These are phyloP conservation scores for Wickerhamomyces pijperi DNA, from an alignment of 805 yeast species.

Conservation along the genomic window DNA sequence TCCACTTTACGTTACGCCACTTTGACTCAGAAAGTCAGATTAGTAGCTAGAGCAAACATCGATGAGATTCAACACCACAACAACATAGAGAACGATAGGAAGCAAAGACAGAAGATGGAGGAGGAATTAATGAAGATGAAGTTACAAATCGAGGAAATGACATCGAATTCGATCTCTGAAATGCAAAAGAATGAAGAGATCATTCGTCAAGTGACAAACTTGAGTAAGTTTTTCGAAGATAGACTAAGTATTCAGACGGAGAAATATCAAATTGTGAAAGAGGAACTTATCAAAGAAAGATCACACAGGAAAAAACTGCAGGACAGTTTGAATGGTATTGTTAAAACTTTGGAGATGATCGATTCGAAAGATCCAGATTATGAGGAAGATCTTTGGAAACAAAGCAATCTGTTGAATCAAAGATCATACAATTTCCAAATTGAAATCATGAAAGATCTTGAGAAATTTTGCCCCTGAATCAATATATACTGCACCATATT, in stretches of 20 bases:
- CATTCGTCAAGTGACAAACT: slow-evolving; percentile 11
- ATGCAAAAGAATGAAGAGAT: slow-evolving; percentile 14
- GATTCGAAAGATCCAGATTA: too few relatives aligned
- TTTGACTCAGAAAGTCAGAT: slow-evolving; percentile 58
- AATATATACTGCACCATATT: too few relatives aligned
- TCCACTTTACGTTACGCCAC: slow-evolving; percentile 73
- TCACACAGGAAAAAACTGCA: slow-evolving; percentile 1
- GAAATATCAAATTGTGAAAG: slow-evolving; percentile 13
- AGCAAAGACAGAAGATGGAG: slow-evolving; percentile 1
- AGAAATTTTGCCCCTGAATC: too few relatives aligned
- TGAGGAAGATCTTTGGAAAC: too few relatives aligned
- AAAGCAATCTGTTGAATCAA: too few relatives aligned
- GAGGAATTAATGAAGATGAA: slow-evolving; percentile 9
- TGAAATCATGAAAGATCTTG: too few relatives aligned
- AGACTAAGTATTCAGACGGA: slow-evolving; percentile 18
- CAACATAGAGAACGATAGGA: slow-evolving; percentile 6
- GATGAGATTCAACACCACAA: slow-evolving; percentile 8
- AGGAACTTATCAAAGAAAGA: slow-evolving; percentile 4
- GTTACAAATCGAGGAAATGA: slow-evolving; percentile 11
- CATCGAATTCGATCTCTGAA: slow-evolving; percentile 8
- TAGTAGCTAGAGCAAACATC: slow-evolving; percentile 42
- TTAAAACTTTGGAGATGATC: background rate
- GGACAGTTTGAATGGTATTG: slow-evolving; percentile 3
- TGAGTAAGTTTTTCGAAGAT: slow-evolving; percentile 17
- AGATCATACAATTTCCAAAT: too few relatives aligned